phyloP scores from a whole-genome alignment of 306 rosid genomes.

The Hylodesmum podocarpum region DNA sequence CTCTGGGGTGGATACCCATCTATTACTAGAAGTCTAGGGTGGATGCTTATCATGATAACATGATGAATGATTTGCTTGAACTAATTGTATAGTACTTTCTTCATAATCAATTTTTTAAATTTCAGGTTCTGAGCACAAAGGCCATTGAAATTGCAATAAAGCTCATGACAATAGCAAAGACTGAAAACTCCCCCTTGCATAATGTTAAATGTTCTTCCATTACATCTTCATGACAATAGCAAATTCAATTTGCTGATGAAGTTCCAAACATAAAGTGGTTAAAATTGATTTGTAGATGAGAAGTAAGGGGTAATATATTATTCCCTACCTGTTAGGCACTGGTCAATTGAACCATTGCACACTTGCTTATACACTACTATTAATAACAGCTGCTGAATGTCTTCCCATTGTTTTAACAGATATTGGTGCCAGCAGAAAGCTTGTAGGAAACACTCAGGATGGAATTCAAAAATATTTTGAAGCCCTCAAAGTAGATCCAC shows the following conservation, averaged over 20 bases:
- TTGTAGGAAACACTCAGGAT: slow-evolving; percentile 92
- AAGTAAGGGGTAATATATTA: not conserved
- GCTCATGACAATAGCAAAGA: too few relatives aligned
- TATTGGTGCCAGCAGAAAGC: slow-evolving; percentile 97
- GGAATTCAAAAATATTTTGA: slow-evolving; percentile 98
- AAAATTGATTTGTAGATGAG: not conserved
- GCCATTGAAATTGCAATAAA: too few relatives aligned
- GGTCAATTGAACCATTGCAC: slow-evolving; percentile 77
- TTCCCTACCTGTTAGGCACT: slow-evolving; percentile 64
- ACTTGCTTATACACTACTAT: slow-evolving; percentile 68
- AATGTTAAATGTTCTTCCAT: slow-evolving; percentile 13
- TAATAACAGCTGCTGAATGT: slow-evolving; percentile 90
- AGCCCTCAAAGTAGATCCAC: slow-evolving; percentile 91
- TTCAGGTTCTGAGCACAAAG: too few relatives aligned
- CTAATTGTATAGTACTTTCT: too few relatives aligned
- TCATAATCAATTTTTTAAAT: too few relatives aligned
- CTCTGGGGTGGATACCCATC: too few relatives aligned
- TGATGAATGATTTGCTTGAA: too few relatives aligned
- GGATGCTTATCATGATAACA: too few relatives aligned
- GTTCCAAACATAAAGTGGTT: not conserved
- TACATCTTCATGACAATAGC: not conserved
- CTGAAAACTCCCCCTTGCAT: slow-evolving; percentile 48
- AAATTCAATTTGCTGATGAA: not conserved
- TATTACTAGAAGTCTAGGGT: too few relatives aligned
- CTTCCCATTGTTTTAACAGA: slow-evolving; percentile 96